Percentiles rank a stretch among this genome's conserved stretches.
Evolutionary conservation across 495 filamentous ascomycete genomes (phyloP).

Genomic region (Aspergillus incahuasiensis): DNA sequence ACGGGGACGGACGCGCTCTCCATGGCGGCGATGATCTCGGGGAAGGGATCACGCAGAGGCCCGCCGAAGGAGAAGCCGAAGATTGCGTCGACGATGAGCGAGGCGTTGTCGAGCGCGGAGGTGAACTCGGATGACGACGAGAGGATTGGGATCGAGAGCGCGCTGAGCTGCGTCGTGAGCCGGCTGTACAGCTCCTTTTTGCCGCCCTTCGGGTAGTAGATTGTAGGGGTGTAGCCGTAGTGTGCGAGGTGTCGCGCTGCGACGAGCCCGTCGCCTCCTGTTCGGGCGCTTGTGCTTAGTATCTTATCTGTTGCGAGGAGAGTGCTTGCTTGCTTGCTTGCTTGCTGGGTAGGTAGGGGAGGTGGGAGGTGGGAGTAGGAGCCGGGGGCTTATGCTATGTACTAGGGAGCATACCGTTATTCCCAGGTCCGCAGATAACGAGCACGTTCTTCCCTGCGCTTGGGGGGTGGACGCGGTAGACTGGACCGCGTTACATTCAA

Average conservation of each 20-base stretch:
- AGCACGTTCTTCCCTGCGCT: slow-evolving; percentile 68
- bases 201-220: slow-evolving; percentile 89
- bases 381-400: slow-evolving; percentile 4
- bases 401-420: too few species aligned
- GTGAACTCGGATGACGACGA: slow-evolving; percentile 53
- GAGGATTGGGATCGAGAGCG: slow-evolving; percentile 80
- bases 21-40: slow-evolving; percentile 70
- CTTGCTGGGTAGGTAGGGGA: too few species aligned
- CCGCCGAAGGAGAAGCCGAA: slow-evolving; percentile 97
- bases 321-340: too few species aligned
- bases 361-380: not conserved
- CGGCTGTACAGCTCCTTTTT: slow-evolving; percentile 91
- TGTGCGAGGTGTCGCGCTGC: slow-evolving; percentile 91
- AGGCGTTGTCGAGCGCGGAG: slow-evolving; percentile 55
- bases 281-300: not conserved
- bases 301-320: too few species aligned
- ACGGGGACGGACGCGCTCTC: slow-evolving; percentile 69
- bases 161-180: slow-evolving; percentile 73
- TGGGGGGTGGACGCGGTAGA: slow-evolving; percentile 78
- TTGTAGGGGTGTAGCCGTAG: slow-evolving; percentile 82
- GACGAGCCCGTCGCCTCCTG: slow-evolving; percentile 90
- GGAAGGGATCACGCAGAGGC: slow-evolving; percentile 85
- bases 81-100: slow-evolving; percentile 89
- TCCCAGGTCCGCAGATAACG: slow-evolving; percentile 88
- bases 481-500: too few species aligned